These are phyloP conservation scores for Sedum album DNA, from an alignment of 164 flowering plant genomes.

Conservation along the genomic window DNA sequence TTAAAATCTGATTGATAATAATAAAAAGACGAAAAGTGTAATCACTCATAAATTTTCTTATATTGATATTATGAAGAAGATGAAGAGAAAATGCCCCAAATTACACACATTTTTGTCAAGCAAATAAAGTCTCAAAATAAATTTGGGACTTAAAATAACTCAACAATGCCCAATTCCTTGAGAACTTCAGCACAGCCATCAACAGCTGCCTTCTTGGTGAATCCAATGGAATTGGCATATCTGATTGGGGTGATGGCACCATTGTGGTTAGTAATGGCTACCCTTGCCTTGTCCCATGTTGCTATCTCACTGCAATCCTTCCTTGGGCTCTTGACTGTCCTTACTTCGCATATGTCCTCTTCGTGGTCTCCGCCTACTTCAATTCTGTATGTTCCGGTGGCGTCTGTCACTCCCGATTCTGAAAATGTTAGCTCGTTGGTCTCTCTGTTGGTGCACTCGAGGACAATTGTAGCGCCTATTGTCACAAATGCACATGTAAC, in stretches of 20 bases:
- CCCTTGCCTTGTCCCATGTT: no score
- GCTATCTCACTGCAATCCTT: slow-evolving; percentile 16
- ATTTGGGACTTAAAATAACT: no score
- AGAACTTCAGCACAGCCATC: slow-evolving; percentile 9
- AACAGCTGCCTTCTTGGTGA: slow-evolving; percentile 8
- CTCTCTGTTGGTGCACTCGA: no score
- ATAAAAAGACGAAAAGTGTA: no score
- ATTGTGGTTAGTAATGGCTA: slow-evolving; percentile 12
- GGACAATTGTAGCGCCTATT: slow-evolving; percentile 25
- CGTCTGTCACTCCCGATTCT: slow-evolving; percentile 12
- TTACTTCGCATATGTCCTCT: slow-evolving; percentile 36
- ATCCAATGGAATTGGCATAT: no score
- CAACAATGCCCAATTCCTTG: no score
- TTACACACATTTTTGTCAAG: no score
- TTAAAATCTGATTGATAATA: no score
- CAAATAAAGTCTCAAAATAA: no score
- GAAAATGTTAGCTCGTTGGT: slow-evolving; percentile 4
- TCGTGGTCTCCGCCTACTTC: no score
- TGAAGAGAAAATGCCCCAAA: not conserved
- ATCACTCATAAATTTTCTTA: not conserved
- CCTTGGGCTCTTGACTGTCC: slow-evolving; percentile 10
- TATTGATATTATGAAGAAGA: not conserved
- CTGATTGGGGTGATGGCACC: slow-evolving; percentile 16
- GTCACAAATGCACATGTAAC: not conserved
- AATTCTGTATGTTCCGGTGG: slow-evolving; percentile 16